Conservation (phyloP, 2,329 filamentous ascomycete genomes). For the Colletotrichum noveboracense region DNA sequence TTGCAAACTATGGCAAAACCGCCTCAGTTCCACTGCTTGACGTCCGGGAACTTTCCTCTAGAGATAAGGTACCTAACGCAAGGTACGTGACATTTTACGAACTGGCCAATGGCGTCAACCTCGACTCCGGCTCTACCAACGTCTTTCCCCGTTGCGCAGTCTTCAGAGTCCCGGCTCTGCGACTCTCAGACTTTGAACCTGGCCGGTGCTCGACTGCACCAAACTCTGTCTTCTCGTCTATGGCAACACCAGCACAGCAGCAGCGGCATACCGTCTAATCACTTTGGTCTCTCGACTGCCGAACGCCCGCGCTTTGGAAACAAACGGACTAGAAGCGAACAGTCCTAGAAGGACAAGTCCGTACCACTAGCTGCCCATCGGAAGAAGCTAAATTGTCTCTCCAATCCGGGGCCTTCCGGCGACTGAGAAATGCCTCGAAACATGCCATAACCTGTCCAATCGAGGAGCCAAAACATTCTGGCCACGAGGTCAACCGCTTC, state of each 20-base stretch:
- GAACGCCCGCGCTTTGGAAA: background rate
- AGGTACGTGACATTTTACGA: background rate
- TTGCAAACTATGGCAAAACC: background rate
- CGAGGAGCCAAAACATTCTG: background rate
- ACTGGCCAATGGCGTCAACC: background rate
- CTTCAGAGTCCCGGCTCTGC: background rate
- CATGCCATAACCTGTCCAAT: background rate
- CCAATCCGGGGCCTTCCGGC: background rate
- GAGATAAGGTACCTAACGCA: background rate
- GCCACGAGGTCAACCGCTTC: conserved; percentile 17
- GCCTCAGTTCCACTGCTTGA: background rate
- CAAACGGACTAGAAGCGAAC: background rate
- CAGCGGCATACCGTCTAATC: background rate
- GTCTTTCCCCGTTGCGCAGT: background rate
- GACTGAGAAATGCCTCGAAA: background rate
- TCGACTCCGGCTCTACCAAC: background rate
- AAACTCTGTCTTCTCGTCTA: background rate
- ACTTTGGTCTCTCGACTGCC: background rate
- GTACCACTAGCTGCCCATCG: background rate
- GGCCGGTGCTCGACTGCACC: background rate
- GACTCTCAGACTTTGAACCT: background rate
- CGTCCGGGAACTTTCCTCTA: background rate
- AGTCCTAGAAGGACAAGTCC: background rate
- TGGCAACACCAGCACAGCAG: background rate
- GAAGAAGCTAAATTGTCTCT: background rate